These are phyloP conservation scores for Aspergillus terreus DNA, from an alignment of 2,329 filamentous ascomycete species.

Conservation along the genomic window DNA sequence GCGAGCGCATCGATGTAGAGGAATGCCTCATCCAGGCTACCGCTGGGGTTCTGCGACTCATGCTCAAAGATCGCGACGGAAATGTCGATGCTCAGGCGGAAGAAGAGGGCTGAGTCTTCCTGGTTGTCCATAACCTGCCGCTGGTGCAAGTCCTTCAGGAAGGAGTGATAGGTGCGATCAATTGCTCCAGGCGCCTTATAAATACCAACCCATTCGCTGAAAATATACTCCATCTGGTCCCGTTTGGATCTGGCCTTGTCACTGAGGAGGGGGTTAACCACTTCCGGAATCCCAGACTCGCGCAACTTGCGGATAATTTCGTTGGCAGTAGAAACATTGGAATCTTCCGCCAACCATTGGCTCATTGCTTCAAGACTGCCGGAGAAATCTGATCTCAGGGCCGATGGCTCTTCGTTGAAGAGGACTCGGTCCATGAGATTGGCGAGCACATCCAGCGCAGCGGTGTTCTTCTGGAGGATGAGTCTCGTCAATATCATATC, in stretches of 20 bases:
- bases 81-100: conserved; percentile 75
- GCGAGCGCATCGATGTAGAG: conserved; percentile 75
- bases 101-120: conserved; percentile 75
- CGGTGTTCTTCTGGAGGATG: conserved; percentile 65
- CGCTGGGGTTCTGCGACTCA: conserved; percentile 57
- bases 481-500: conserved; percentile 71
- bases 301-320: conserved; percentile 66
- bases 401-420: conserved; percentile 71
- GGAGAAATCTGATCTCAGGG: conserved; percentile 80
- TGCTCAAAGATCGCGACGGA: conserved; percentile 77
- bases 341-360: conserved; percentile 73
- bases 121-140: conserved; percentile 67
- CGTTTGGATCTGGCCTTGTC: conserved; percentile 59
- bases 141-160: conserved; percentile 79
- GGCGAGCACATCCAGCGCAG: conserved; percentile 74
- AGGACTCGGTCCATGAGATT: conserved; percentile 75
- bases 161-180: conserved; percentile 68
- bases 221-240: conserved; percentile 90
- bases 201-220: conserved; percentile 90
- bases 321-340: conserved; percentile 61
- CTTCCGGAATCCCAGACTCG: conserved; percentile 54
- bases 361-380: conserved; percentile 77
- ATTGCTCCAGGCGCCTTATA: conserved; percentile 72
- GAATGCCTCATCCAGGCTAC: conserved; percentile 58
- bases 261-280: conserved; percentile 51